A percentile compares a stretch with the other conserved stretches of the same genome.
Conservation (phyloP, 345 rosid species). For the Mangifera indica region DNA sequence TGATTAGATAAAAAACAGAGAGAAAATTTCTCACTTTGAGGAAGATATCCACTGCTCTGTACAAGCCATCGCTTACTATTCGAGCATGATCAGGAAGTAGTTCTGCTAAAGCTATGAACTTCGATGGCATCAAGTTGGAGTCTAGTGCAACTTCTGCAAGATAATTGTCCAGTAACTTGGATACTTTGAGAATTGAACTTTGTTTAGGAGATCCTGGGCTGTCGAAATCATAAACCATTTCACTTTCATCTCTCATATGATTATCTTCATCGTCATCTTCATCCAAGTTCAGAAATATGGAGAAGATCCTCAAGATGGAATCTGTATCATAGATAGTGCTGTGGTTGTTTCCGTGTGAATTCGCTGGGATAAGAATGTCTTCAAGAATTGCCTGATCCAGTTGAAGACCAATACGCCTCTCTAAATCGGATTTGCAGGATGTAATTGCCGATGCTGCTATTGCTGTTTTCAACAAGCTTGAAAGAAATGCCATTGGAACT, state of each 20-base stretch:
- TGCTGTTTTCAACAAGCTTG: constrained; percentile 76
- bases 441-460: constrained; percentile 64
- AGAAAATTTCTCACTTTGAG: constrained; percentile 54
- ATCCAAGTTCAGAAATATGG: constrained; percentile 80
- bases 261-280: constrained; percentile 73
- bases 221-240: constrained; percentile 85
- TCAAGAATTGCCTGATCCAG: constrained; percentile 98
- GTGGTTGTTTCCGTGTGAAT: constrained; percentile 52
- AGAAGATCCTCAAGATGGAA: constrained; percentile 77
- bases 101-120: constrained; percentile 80
- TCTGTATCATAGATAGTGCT: constrained; percentile 74
- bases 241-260: constrained; percentile 67
- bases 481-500: constrained; percentile 90
- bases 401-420: constrained; percentile 86
- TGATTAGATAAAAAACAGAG: background rate
- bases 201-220: constrained; percentile 94
- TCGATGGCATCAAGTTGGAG: constrained; percentile 63
- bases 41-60: constrained; percentile 89
- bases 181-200: constrained; percentile 89
- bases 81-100: constrained; percentile 96
- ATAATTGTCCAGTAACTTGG: constrained; percentile 80
- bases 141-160: constrained; percentile 94
- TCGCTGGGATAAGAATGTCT: constrained; percentile 80
- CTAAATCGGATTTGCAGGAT: constrained; percentile 81
- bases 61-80: constrained; percentile 79